Conservation (phyloP, 805 yeast genomes). For the Saccharomycopsis fodiens region DNA sequence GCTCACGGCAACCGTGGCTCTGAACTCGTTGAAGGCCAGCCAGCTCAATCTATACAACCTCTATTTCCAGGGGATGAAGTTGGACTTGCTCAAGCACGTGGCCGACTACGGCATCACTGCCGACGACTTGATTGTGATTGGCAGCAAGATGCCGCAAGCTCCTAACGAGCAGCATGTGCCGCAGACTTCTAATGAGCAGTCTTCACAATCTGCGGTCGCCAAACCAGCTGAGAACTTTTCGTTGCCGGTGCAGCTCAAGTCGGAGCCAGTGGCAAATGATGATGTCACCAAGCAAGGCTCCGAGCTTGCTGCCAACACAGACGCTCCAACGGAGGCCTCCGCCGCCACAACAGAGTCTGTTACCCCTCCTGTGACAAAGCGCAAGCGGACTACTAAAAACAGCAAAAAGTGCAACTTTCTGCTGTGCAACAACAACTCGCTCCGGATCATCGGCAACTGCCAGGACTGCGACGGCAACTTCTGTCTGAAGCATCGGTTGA, state of each 20-base stretch:
- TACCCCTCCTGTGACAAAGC: conserved; percentile 9
- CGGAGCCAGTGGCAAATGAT: neutral
- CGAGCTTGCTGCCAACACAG: neutral
- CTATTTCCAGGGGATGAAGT: conserved; percentile 15
- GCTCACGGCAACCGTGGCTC: conserved; percentile 37
- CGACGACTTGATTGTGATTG: conserved; percentile 14
- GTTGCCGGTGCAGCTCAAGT: neutral
- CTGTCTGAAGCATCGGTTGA: conserved; percentile 78
- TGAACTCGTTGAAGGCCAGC: conserved; percentile 23
- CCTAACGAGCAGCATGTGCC: neutral
- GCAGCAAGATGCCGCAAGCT: conserved; percentile 16
- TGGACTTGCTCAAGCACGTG: conserved; percentile 17
- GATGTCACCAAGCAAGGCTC: neutral
- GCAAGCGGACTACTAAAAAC: conserved; percentile 26
- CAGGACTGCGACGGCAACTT: conserved; percentile 76
- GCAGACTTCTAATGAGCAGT: neutral
- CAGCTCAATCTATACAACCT: conserved; percentile 12
- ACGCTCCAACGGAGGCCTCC: neutral
- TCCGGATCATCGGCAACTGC: conserved; percentile 71
- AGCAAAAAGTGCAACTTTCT: conserved; percentile 44
- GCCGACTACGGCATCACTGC: conserved; percentile 14
- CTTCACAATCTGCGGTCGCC: neutral
- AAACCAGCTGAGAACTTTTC: neutral
- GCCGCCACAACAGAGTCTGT: conserved; percentile 6
- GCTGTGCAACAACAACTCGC: conserved; percentile 56